Evolutionary conservation across 2,329 filamentous ascomycete species (phyloP).

Genomic region (Diaporthe caulivora): DNA sequence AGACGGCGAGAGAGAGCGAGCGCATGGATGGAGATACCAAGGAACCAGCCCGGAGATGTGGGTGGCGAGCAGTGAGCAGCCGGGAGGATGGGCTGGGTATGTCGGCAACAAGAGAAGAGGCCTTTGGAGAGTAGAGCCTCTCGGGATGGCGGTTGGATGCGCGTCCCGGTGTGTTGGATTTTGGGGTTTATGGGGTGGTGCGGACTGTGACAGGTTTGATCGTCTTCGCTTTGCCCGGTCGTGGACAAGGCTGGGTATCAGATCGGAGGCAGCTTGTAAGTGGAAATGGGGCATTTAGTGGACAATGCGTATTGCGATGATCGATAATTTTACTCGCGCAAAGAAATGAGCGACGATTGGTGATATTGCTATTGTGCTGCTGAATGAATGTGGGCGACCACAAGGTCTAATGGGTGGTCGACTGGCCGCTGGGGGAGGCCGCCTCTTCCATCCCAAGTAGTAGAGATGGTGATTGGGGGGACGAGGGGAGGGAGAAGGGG

Average conservation of each 20-base stretch:
- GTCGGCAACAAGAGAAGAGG: background rate
- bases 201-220: constrained; percentile 32
- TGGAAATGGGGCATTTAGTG: constrained; percentile 26
- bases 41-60: constrained; percentile 20
- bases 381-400: constrained; percentile 19
- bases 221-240: constrained; percentile 37
- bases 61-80: background rate
- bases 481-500: background rate
- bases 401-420: constrained; percentile 7
- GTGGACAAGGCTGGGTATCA: constrained; percentile 34
- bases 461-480: background rate
- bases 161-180: constrained; percentile 5
- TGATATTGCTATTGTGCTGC: constrained; percentile 6
- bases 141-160: constrained; percentile 4
- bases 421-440: constrained; percentile 21
- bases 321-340: constrained; percentile 26
- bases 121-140: background rate
- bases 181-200: constrained; percentile 12
- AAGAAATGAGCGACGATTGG: constrained; percentile 19
- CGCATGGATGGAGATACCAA: background rate
- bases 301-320: constrained; percentile 36
- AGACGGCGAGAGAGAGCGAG: constrained; percentile 6
- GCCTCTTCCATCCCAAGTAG: constrained; percentile 34
- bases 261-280: constrained; percentile 15
- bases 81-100: background rate